Conservation (phyloP, 2,329 filamentous ascomycete genomes). For the Apiospora sp. region DNA sequence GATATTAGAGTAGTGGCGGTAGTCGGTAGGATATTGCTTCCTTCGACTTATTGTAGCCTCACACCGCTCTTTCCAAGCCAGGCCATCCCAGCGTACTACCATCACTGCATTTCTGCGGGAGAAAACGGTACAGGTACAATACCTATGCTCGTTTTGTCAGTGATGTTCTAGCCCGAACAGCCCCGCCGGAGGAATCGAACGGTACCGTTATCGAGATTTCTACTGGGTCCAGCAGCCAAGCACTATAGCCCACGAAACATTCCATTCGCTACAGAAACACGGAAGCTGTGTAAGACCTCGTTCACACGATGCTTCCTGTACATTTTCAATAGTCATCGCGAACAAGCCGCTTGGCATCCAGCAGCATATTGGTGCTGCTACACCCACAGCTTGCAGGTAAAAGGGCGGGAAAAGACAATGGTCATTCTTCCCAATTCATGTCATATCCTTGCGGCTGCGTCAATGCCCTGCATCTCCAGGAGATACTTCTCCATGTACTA, state of each 20-base stretch:
- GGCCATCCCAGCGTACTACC: conserved; percentile 11
- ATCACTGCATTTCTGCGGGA: conserved; percentile 1
- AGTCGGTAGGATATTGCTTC: conserved; percentile 13
- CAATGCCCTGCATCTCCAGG: conserved; percentile 22
- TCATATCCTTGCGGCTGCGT: conserved; percentile 19
- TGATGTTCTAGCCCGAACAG: conserved; percentile 5
- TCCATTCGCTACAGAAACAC: neutral
- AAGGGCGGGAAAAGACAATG: conserved; percentile 6
- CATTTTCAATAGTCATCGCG: neutral
- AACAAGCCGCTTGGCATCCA: conserved; percentile 9
- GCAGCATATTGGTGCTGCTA: neutral
- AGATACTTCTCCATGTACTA: neutral
- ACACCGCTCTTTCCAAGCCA: conserved; percentile 21
- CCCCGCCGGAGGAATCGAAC: neutral
- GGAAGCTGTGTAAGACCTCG: neutral
- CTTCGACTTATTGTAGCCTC: conserved; percentile 9
- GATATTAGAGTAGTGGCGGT: conserved; percentile 9
- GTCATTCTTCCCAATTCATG: neutral
- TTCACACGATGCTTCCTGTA: neutral
- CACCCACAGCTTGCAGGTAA: neutral
- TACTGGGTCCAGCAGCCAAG: neutral
- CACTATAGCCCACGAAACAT: neutral
- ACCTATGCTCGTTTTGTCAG: neutral
- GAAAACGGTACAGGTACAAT: neutral
- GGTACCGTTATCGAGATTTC: neutral